A percentile compares a stretch with the other conserved stretches of the same genome.
Conservation (phyloP, 1,284 basidiomycete genomes). For the Schizophyllum commune region DNA sequence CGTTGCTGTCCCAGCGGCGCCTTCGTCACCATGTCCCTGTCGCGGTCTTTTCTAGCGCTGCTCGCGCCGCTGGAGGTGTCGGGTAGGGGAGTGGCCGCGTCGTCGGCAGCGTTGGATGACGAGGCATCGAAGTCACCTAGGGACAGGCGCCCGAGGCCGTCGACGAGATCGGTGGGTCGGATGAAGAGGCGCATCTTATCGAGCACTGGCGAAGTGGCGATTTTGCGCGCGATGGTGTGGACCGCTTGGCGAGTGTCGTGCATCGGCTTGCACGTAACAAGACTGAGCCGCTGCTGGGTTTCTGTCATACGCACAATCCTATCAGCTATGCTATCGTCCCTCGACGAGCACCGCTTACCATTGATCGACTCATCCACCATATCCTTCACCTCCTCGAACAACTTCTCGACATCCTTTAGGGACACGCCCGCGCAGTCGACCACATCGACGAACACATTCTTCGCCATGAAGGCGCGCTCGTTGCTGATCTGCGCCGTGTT, state of each 20-base stretch:
- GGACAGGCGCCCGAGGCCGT: constrained; percentile 36
- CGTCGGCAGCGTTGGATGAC: not conserved
- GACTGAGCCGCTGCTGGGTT: constrained; percentile 25
- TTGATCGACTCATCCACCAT: constrained; percentile 24
- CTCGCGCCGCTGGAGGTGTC: constrained; percentile 17
- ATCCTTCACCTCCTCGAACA: constrained; percentile 27
- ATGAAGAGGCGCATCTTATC: constrained; percentile 63
- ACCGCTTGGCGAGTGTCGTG: constrained; percentile 27
- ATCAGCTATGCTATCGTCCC: not conserved
- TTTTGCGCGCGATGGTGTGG: constrained; percentile 3
- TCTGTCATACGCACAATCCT: not conserved
- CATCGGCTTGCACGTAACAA: constrained; percentile 50
- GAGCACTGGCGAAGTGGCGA: constrained; percentile 15
- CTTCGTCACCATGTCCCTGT: constrained; percentile 58
- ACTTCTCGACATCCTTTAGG: constrained; percentile 36
- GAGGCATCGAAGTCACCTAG: not conserved
- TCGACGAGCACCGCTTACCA: constrained; percentile 15
- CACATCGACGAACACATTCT: constrained; percentile 50
- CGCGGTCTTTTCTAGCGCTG: constrained; percentile 32
- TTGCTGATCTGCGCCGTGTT: constrained; percentile 25
- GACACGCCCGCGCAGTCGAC: constrained; percentile 58
- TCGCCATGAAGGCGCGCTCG: constrained; percentile 56
- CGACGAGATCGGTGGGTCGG: constrained; percentile 58
- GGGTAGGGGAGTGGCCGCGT: not conserved
- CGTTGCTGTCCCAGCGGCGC: constrained; percentile 33